Evolutionary conservation across 495 filamentous ascomycete species (phyloP).

Genomic region (Talaromyces proteolyticus): DNA sequence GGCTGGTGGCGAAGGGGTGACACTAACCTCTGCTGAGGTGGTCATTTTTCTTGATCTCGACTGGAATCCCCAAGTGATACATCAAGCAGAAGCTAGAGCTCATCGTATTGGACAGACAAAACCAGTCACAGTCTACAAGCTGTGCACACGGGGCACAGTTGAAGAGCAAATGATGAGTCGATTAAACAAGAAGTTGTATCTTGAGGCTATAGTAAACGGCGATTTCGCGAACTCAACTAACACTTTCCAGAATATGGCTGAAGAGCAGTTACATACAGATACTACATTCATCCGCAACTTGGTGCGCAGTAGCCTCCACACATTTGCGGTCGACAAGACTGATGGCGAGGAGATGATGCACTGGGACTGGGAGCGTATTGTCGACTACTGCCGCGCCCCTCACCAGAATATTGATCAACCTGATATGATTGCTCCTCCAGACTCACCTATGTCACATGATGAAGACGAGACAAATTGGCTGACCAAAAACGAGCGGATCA

Average conservation of each 20-base stretch:
- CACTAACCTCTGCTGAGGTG: slow-evolving; percentile 52
- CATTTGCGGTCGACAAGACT: slow-evolving; percentile 13
- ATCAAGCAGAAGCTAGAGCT: slow-evolving; percentile 55
- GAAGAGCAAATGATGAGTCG: slow-evolving; percentile 60
- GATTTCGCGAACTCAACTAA: neutral
- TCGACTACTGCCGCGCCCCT: slow-evolving; percentile 52
- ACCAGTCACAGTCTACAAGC: slow-evolving; percentile 52
- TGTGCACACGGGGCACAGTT: slow-evolving; percentile 54
- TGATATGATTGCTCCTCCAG: no score
- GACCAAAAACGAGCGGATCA: slow-evolving; percentile 50
- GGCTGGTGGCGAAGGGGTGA: slow-evolving; percentile 61
- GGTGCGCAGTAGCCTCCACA: neutral
- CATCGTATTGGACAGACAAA: slow-evolving; percentile 55
- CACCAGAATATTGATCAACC: no score
- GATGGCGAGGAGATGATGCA: slow-evolving; percentile 50
- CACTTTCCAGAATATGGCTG: slow-evolving; percentile 7
- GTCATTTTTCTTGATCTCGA: slow-evolving; percentile 62
- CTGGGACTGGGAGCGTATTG: slow-evolving; percentile 52
- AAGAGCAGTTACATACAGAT: slow-evolving; percentile 19
- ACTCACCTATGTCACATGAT: neutral
- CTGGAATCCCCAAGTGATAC: slow-evolving; percentile 60
- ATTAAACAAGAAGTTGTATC: slow-evolving; percentile 61
- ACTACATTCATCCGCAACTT: neutral
- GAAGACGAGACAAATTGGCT: slow-evolving; percentile 55
- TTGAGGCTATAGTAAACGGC: slow-evolving; percentile 57